A percentile compares a stretch with the other conserved stretches of the same genome.
Conservation (phyloP, 768 basidiomycete species). For the Podaxis sp. region DNA sequence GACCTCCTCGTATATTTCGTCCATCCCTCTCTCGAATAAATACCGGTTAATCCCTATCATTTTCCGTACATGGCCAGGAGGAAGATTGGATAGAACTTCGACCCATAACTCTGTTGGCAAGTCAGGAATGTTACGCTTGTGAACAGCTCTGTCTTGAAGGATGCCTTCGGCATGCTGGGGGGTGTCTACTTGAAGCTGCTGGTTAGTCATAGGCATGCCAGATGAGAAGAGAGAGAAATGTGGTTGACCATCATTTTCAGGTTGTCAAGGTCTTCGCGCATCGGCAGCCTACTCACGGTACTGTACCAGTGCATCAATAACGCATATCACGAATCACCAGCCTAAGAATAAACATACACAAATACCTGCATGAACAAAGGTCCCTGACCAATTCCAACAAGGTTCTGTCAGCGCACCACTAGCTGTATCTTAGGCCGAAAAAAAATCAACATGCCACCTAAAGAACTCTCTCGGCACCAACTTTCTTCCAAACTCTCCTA, state of each 20-base stretch:
- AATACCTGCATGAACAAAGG: neutral
- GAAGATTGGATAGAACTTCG: slow-evolving; percentile 26
- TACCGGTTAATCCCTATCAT: slow-evolving; percentile 28
- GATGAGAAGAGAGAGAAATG: neutral
- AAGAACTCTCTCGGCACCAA: slow-evolving; percentile 70
- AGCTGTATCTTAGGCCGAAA: neutral
- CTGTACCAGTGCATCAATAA: too few relatives aligned
- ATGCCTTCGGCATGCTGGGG: neutral
- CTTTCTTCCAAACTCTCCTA: slow-evolving; percentile 72
- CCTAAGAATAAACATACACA: neutral
- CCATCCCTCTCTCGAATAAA: slow-evolving; percentile 28
- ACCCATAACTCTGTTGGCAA: slow-evolving; percentile 26
- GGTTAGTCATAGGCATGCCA: neutral
- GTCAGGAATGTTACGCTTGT: slow-evolving; percentile 18
- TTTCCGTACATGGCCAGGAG: slow-evolving; percentile 20
- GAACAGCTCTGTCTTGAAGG: neutral
- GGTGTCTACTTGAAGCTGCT: neutral
- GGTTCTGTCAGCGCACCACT: too few relatives aligned
- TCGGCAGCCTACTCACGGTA: too few relatives aligned
- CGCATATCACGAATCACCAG: neutral
- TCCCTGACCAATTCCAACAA: too few relatives aligned
- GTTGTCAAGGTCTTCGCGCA: neutral
- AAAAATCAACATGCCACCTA: slow-evolving; percentile 38
- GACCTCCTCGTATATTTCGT: slow-evolving; percentile 29
- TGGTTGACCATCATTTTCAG: neutral